These are phyloP conservation scores for Mycena sanguinolenta DNA, from an alignment of 768 basidiomycete genomes.

Conservation along the genomic window DNA sequence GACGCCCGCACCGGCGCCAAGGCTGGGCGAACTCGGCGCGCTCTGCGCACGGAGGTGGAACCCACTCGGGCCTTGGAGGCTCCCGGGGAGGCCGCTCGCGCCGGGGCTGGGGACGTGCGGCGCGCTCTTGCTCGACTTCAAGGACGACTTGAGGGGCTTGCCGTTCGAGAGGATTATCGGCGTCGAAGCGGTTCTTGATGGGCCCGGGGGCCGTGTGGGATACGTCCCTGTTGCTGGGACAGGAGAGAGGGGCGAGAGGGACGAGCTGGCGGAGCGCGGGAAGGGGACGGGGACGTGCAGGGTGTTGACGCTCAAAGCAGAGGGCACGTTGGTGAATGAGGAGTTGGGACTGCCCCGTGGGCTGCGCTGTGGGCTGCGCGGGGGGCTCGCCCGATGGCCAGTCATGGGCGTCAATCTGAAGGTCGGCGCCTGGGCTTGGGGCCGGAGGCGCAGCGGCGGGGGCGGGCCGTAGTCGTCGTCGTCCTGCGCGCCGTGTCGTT, in stretches of 20 bases:
- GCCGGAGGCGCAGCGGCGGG: constrained; percentile 39
- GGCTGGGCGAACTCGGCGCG: constrained; percentile 22
- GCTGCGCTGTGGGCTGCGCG: constrained; percentile 32
- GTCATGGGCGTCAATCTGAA: constrained; percentile 19
- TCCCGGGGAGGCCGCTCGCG: neutral
- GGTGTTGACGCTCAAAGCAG: constrained; percentile 13
- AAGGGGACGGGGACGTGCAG: constrained; percentile 55
- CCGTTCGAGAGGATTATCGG: constrained; percentile 60
- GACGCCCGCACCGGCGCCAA: neutral
- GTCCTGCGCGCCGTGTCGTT: too few relatives aligned
- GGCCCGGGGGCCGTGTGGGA: too few relatives aligned
- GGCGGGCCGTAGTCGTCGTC: constrained; percentile 44
- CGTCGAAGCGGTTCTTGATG: constrained; percentile 46
- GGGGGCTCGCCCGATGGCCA: neutral
- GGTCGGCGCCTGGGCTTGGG: constrained; percentile 3
- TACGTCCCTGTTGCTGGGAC: neutral
- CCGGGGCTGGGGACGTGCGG: constrained; percentile 2
- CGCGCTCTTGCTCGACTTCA: constrained; percentile 12
- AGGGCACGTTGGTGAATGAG: constrained; percentile 33
- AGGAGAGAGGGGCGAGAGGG: constrained; percentile 6
- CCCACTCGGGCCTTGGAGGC: too few relatives aligned
- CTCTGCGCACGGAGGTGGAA: constrained; percentile 8
- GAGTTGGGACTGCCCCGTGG: too few relatives aligned
- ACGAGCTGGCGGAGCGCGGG: constrained; percentile 51
- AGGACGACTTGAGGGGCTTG: constrained; percentile 27